These are phyloP conservation scores for Nothophoma quercina DNA, from an alignment of 2,329 filamentous ascomycete genomes.

Conservation along the genomic window DNA sequence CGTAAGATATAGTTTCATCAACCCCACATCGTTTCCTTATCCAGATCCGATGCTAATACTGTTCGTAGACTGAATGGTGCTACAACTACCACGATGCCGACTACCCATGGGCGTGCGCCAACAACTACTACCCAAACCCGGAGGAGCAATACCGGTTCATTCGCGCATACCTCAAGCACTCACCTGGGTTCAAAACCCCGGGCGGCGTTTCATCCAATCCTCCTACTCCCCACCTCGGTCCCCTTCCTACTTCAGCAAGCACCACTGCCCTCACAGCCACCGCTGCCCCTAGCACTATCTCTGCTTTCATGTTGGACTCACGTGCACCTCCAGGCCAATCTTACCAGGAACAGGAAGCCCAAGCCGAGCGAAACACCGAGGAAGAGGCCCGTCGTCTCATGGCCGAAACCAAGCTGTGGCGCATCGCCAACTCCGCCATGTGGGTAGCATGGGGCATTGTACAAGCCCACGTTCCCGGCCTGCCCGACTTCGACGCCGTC, in stretches of 20 bases:
- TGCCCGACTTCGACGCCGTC: conserved; percentile 60
- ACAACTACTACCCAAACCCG: conserved; percentile 73
- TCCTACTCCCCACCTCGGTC: conserved; percentile 40
- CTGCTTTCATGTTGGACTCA: conserved; percentile 79
- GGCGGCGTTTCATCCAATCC: conserved; percentile 61
- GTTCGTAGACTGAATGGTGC: conserved; percentile 79
- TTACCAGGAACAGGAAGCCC: conserved; percentile 57
- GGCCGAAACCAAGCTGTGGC: conserved; percentile 84
- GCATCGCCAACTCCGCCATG: conserved; percentile 83
- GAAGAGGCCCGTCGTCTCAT: conserved; percentile 73
- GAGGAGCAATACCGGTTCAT: conserved; percentile 88
- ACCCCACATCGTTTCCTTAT: neutral
- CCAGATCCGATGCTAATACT: conserved; percentile 1
- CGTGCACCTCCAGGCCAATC: conserved; percentile 48
- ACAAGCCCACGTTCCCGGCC: conserved; percentile 84
- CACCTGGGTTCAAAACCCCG: conserved; percentile 68
- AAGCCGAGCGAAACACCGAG: conserved; percentile 66
- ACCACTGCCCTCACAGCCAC: conserved; percentile 44
- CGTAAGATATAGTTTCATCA: conserved; percentile 54
- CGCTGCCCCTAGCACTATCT: conserved; percentile 51
- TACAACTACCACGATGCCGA: conserved; percentile 91
- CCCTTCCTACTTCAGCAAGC: conserved; percentile 43
- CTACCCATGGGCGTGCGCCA: conserved; percentile 72
- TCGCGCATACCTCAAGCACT: conserved; percentile 84
- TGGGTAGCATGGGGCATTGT: conserved; percentile 98